Percentiles rank a stretch among this genome's conserved stretches.
phyloP scores from a whole-genome alignment of 495 filamentous ascomycete genomes.

The Trichoderma asperelloides region DNA sequence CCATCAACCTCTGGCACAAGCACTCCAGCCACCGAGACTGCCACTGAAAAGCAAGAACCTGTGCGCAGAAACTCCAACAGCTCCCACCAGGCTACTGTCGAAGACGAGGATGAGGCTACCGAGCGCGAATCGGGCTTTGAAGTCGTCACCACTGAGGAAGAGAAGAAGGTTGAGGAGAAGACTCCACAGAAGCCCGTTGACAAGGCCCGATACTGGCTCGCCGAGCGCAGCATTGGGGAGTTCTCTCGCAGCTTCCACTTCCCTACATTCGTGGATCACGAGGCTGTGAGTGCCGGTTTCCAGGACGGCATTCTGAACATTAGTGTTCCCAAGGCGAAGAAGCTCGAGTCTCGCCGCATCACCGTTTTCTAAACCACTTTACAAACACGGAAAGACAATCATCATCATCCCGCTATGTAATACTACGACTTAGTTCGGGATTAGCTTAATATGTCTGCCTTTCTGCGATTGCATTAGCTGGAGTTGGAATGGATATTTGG shows the following conservation, averaged over 20 bases:
- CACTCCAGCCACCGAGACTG: constrained; percentile 27
- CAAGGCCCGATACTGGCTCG: constrained; percentile 57
- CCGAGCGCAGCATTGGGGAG: constrained; percentile 70
- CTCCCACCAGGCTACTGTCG: constrained; percentile 51
- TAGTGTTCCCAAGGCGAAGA: constrained; percentile 68
- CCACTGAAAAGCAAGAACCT: constrained; percentile 20
- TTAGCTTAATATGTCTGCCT: background rate
- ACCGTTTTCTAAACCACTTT: background rate
- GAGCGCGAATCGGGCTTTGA: constrained; percentile 11
- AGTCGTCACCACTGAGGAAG: constrained; percentile 7
- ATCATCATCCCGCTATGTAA: background rate
- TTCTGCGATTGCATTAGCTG: background rate
- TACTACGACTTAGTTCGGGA: background rate
- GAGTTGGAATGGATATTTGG: background rate
- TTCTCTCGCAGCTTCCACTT: constrained; percentile 78
- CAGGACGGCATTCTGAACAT: constrained; percentile 53
- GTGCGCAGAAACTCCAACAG: constrained; percentile 17
- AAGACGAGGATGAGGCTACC: constrained; percentile 38
- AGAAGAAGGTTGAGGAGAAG: constrained; percentile 19
- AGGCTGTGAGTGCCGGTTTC: constrained; percentile 60
- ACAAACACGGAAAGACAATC: background rate
- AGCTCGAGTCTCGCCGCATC: constrained; percentile 24
- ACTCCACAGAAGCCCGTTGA: constrained; percentile 20
- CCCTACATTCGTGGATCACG: constrained; percentile 63
- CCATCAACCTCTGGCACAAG: constrained; percentile 28